Evolutionary conservation across 768 basidiomycete genomes (phyloP), one percentile per base, ranked within the genome.

Genomic region (Mycena rebaudengoi): DNA sequence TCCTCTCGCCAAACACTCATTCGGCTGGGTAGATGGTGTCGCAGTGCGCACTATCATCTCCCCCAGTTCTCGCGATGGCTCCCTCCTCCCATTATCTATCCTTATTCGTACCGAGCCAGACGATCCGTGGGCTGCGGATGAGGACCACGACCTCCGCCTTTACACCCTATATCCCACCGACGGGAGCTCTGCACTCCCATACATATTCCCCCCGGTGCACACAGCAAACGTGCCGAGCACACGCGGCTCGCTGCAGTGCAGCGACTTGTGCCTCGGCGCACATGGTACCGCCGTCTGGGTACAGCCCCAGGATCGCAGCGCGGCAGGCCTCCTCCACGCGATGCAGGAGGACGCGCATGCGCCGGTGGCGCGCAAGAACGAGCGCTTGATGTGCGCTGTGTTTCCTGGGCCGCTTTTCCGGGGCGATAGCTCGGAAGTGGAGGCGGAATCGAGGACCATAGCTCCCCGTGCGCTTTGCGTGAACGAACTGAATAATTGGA

Each of bases 1-100:
- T 1, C 77, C 83, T 0, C 70, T 81, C 37, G 82, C 81, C 1
- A 69, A 67, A 3, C 82, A 86, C 65, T 85, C 86, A 3, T 90
- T 89, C 66, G 89, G 89, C 16, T 91, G 89, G 89, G 83, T 89
- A 14, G 90, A 91, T 54, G 85, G 86, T 8, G 79, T 88, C 35
- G 82, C 82, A 2, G 79, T 85, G 2, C 65, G 77, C 1, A 65
- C 65, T 57, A 12, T 55, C 48, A 37, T 44, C 56, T 56, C 41
- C 23, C 49, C 39, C 21, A n/a, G 39, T 44, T n/a, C 43, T 43
- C 14, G 16, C 33, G 26, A 26, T 49, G 35, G 18, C 50, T 43
- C 25, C 18, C 7, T 23, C 26, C 66, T 4, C 55, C 78, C 62
- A 0, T 66, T 89, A 18, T 82, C 83, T 0, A 79, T 91, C 50